Base-by-base conservation (phyloP, 208 protist genomes). In the Wallacemonas sp. region DNA sequence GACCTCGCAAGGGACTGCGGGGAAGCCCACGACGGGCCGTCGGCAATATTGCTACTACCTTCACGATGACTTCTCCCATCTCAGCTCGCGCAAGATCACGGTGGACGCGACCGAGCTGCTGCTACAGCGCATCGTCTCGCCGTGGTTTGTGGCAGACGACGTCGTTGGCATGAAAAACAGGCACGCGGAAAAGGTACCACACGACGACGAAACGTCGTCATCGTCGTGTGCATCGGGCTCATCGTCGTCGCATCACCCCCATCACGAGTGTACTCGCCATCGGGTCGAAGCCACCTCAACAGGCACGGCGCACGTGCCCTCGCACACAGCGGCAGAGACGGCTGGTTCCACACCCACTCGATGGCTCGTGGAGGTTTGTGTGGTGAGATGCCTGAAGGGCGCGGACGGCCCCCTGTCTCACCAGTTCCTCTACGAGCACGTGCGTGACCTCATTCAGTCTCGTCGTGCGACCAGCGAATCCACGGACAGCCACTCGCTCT, bases 11-110 rank as follows among this genome's bases (percentile, higher is more conserved):
- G n/a, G n/a, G n/a, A n/a, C n/a, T 17, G 3, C 45, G 9, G n/a
- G 3, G 45, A n/a, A 4, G 4, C 10, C 24, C 22, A 26, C 17
- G 0, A 38, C 48, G 3, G 68, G 50, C 15, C 64, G 34, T 5
- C 66, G 66, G 36, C 59, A 77, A 61, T 73, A 77, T 27, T 60
- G 46, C 32, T 92, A 92, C 57, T 41, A 37, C 45, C 50, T 92
- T 8, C 41, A 65, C 27, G 57, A 71, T 38, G 61, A 57, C 58
- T 83, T 76, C 15, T 41, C 29, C 54, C 17, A 76, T 5, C 54
- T 83, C 45, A 64, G 17, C 21, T 48, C 65, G 58, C 66, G 65
- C 52, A 81, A 76, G 55, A 62, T 92, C 21, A 55, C 73, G 8
- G 63, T 92, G 13, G 81, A 87, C 52, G 42, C 79, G 8, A 57